phyloP scores from a whole-genome alignment of 306 rosid genomes.

The Sophora flavescens region DNA sequence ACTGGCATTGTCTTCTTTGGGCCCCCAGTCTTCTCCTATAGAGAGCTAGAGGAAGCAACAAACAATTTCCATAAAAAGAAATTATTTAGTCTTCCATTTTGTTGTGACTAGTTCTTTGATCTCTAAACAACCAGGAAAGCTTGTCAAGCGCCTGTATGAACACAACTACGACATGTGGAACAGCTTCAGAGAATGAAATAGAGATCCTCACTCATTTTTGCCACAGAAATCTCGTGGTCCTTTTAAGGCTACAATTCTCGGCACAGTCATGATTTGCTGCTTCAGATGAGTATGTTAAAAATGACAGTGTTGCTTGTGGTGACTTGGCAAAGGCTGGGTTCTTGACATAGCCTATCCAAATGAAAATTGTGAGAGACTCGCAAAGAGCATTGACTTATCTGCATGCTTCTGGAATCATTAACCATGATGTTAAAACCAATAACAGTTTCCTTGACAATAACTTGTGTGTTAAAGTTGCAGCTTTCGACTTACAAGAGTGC shows the following conservation, averaged over 20 bases:
- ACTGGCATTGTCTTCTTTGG: too few species aligned
- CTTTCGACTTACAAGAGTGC: conserved; percentile 63
- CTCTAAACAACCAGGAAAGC: too few species aligned
- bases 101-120: too few species aligned
- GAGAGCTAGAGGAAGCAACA: too few species aligned
- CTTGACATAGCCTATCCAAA: conserved; percentile 56
- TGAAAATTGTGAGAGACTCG: too few species aligned
- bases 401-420: conserved; percentile 63
- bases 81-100: too few species aligned
- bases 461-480: conserved; percentile 64
- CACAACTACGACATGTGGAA: conserved; percentile 49
- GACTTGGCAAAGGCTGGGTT: conserved; percentile 32
- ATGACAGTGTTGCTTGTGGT: conserved; percentile 60
- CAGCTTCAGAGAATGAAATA: conserved; percentile 62
- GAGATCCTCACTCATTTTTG: conserved; percentile 56
- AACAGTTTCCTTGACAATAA: conserved; percentile 60
- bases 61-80: too few species aligned
- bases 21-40: too few species aligned
- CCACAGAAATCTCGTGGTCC: conserved; percentile 59
- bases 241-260: conserved; percentile 67
- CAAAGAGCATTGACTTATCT: conserved; percentile 59
- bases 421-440: conserved; percentile 66
- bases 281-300: conserved; percentile 62
- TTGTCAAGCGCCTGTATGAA: too few species aligned
- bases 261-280: conserved; percentile 56